Conservation (phyloP, 179 eudicot genomes). For the Drosera spatulata region DNA sequence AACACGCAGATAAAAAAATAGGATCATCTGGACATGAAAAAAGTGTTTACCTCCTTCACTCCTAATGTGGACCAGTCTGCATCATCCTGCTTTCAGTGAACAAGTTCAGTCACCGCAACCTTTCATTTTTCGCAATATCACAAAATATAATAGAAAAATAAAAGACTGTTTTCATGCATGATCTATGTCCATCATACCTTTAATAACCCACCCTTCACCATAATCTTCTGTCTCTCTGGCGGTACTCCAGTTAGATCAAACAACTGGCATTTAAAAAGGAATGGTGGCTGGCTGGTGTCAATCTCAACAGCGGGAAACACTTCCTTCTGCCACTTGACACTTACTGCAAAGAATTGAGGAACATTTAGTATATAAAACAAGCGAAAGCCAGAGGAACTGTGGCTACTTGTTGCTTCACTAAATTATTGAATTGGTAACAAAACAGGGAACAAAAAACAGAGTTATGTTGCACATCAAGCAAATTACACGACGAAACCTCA, state of each 20-base stretch:
- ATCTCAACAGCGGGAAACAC: constrained; percentile 68
- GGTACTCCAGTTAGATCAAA: constrained; percentile 94
- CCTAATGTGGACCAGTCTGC: constrained; percentile 88
- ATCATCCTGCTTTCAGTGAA: constrained; percentile 55
- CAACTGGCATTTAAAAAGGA: constrained; percentile 80
- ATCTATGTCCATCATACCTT: constrained; percentile 38
- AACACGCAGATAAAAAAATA: not conserved
- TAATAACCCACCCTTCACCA: constrained; percentile 92
- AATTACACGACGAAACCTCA: no score
- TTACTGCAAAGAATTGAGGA: constrained; percentile 42
- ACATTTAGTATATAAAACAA: not conserved
- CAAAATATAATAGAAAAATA: not conserved
- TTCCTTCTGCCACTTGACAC: constrained; percentile 96
- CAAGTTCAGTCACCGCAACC: not conserved
- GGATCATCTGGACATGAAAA: constrained; percentile 4
- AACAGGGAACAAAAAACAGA: no score
- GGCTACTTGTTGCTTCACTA: no score
- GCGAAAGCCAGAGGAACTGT: no score
- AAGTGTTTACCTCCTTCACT: constrained; percentile 66
- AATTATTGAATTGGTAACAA: no score
- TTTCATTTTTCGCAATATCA: no score
- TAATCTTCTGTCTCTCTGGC: constrained; percentile 95
- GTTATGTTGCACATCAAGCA: no score
- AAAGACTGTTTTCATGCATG: not conserved
- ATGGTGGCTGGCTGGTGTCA: constrained; percentile 76